Evolutionary conservation across 2,329 filamentous ascomycete genomes (phyloP), one percentile per base, ranked within the genome.

Genomic region (Botryotinia narcissicola): DNA sequence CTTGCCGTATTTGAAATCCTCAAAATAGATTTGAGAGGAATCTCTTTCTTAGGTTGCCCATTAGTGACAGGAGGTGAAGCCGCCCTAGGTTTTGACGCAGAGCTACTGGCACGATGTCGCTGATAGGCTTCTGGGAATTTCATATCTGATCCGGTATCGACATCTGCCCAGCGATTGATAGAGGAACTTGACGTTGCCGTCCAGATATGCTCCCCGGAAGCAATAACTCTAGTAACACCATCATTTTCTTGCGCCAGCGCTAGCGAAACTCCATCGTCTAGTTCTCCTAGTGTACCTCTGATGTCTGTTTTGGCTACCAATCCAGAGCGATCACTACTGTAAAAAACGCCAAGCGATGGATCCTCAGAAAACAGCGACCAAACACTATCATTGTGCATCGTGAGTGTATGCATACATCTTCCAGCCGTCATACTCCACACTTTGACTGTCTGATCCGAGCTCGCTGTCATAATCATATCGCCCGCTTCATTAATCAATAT

Each of bases 381-480:
- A 35, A 99, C 93, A 81, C 95, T 98, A 80, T 97, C 94, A 80
- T 97, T 97, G 84, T 99, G 96, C 96, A 99, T 99, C 72, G 95
- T 98, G 78, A 99, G 88, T 0, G 96, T 99, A 83, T 98, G 94
- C 92, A 98, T 95, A 86, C 96, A 99, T 78, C 96, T 89, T 72
- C 96, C 96, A 35, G 94, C 95, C 18, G 93, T 96, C 78, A 98
- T 91, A 77, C 95, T 98, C 96, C 96, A 99, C 73, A 98, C 90
- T 84, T 99, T 99, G 84, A 99, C 92, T 0, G 96, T 98, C 83
- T 97, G 94, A 82, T 99, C 96, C 1, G 95, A 95, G 78, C 95
- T 97, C 22, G 94, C 95, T 0, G 95, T 97, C 86, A 99, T 89
- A 78, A 99, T 93, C 59, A 91, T 97, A 80, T 97, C 94, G 57